Evolutionary conservation across 2,329 filamentous ascomycete species (phyloP), one percentile per base, ranked within the genome.

Genomic region (Coniochaeta prunicola): DNA sequence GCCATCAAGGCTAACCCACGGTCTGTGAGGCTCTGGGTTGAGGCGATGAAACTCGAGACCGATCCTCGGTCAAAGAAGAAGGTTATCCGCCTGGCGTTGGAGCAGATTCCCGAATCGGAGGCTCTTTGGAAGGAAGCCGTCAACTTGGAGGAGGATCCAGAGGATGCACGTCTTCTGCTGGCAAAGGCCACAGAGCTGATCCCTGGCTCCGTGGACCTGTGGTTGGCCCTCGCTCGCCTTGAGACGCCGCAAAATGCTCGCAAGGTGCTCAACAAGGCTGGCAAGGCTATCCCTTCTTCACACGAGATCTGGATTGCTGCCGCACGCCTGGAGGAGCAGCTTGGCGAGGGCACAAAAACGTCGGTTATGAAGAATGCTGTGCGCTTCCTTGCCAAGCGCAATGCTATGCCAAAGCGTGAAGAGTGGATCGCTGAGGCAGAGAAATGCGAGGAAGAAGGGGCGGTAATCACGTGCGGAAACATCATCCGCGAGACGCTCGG

Each of bases 51-150:
- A 63, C 77, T 99, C 26, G 94, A 99, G 72, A 85, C 86, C 8
- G 89, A 96, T 54, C 77, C 85, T 1, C 84, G 88, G 60, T 90
- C 91, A 12, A 96, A 96, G 74, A 97, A 97, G 76, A 87, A 92
- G 69, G 94, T 99, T 8, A 86, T 97, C 34, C 85, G 92, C 58
- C 90, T 96, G 69, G 96, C 94, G 0, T 80, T 99, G 50, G 91
- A 97, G 67, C 88, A 96, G 68, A 90, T 97, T 42, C 92, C 92
- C 0, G 91, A 96, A 68, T 97, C 93, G 0, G 94, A 97, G 54
- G 88, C 90, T 45, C 82, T 99, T n/a, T 99, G 94, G 94, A 99
- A 97, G 71, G 92, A 96, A 70, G 89, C 93, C 5, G 93, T 99
- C 62, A 97, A 97, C 66, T 77, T 97, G 58, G 94, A 97, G 69